A percentile compares a stretch with the other conserved stretches of the same genome.
These are phyloP conservation scores for Raffaelea arxii DNA, from an alignment of 2,329 filamentous ascomycete genomes.

Conservation along the genomic window DNA sequence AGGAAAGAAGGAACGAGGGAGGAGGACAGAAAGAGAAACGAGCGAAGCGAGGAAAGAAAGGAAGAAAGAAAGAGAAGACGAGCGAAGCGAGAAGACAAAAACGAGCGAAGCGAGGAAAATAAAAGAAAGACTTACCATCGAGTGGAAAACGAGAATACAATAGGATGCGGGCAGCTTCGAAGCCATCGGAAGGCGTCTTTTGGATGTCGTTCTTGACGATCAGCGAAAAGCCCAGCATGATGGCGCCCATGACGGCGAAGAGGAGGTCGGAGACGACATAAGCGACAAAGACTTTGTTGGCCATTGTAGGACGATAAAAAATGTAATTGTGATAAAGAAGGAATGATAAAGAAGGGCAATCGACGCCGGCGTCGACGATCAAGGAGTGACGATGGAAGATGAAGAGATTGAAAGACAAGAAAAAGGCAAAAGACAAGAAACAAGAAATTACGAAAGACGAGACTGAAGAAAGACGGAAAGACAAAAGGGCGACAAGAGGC, in stretches of 20 bases:
- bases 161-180: conserved; percentile 39
- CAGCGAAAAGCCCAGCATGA: conserved; percentile 46
- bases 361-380: too few species aligned
- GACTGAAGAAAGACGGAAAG: neutral
- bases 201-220: conserved; percentile 37
- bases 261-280: conserved; percentile 38
- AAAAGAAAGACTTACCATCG: conserved; percentile 28
- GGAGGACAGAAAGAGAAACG: too few species aligned
- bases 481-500: neutral
- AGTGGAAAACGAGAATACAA: conserved; percentile 45
- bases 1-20: too few species aligned
- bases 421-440: neutral
- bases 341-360: too few species aligned
- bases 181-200: conserved; percentile 32
- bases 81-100: too few species aligned
- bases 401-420: conserved; percentile 1
- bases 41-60: neutral
- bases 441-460: neutral
- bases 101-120: too few species aligned
- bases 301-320: too few species aligned
- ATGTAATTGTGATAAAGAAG: too few species aligned
- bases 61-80: neutral
- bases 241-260: conserved; percentile 42
- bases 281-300: conserved; percentile 43
- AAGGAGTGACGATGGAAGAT: neutral